A percentile compares a stretch with the other conserved stretches of the same genome.
phyloP scores from a whole-genome alignment of 2,329 filamentous ascomycete species.

The Ceratocystiopsis sp. region DNA sequence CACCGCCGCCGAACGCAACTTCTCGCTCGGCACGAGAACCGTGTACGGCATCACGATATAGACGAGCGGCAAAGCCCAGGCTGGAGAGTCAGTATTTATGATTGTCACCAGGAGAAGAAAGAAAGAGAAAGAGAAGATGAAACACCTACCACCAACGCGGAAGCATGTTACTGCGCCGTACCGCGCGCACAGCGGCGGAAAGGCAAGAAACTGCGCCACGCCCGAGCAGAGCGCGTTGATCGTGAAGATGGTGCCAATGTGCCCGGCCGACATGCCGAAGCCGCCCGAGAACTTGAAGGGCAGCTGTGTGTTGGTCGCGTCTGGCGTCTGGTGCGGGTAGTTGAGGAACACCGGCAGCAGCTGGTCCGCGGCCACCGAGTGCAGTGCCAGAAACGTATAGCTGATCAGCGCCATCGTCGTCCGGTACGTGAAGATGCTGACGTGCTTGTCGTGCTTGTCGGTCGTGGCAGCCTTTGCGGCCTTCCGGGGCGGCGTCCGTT shows the following conservation, averaged over 20 bases:
- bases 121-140: neutral
- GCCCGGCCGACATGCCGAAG: constrained; percentile 54
- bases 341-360: constrained; percentile 79
- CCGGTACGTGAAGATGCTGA: constrained; percentile 15
- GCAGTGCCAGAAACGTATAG: constrained; percentile 68
- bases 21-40: constrained; percentile 36
- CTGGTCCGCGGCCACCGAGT: constrained; percentile 74
- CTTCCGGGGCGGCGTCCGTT: too few relatives aligned
- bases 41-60: constrained; percentile 76
- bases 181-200: constrained; percentile 55
- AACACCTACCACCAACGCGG: constrained; percentile 35
- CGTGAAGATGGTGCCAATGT: constrained; percentile 76
- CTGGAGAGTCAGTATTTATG: constrained; percentile 16
- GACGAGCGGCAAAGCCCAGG: constrained; percentile 51
- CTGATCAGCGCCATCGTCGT: constrained; percentile 35
- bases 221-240: constrained; percentile 66
- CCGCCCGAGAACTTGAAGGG: constrained; percentile 74
- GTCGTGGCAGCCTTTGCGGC: constrained; percentile 1
- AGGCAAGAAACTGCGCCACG: constrained; percentile 70
- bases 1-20: constrained; percentile 41
- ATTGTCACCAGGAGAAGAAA: too few relatives aligned
- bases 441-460: too few relatives aligned
- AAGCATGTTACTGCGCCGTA: constrained; percentile 64
- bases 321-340: constrained; percentile 40
- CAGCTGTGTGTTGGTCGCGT: constrained; percentile 39